Percentiles rank a stretch among this genome's conserved stretches.
phyloP scores from a whole-genome alignment of 148 eudicot species.

The Vaccinium macrocarpon region DNA sequence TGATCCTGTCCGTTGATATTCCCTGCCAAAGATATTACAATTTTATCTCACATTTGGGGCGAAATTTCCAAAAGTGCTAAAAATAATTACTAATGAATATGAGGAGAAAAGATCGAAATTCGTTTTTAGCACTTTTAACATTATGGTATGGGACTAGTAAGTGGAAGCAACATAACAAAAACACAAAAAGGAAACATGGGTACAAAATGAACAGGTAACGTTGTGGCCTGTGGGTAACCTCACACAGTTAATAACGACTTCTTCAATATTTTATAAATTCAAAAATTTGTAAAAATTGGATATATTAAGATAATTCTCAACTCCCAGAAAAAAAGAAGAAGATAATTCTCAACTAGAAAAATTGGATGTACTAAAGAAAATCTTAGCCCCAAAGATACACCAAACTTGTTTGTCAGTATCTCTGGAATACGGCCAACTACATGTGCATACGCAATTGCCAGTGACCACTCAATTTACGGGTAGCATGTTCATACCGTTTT shows the following conservation, averaged over 20 bases:
- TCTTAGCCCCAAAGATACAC: background rate
- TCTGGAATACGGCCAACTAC: background rate
- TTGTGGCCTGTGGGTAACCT: background rate
- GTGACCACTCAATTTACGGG: background rate
- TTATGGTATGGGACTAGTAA: background rate
- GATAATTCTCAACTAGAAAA: background rate
- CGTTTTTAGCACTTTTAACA: no score
- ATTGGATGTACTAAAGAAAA: background rate
- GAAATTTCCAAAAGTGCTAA: no score
- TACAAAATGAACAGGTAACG: background rate
- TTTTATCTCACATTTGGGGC: background rate
- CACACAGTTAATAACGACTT: background rate
- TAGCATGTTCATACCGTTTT: background rate
- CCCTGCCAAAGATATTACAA: constrained; percentile 50
- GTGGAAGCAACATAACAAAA: background rate
- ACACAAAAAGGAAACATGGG: background rate
- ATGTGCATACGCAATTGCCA: background rate
- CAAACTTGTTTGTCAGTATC: background rate
- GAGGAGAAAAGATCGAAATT: no score
- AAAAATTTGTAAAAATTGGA: background rate
- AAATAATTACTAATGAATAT: no score
- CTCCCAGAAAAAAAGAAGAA: no score
- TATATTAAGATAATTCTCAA: background rate
- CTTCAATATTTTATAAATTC: background rate
- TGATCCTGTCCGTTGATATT: constrained; percentile 89